Evolutionary conservation across 1,284 basidiomycete species (phyloP).

Genomic region (Blastosporella zonata): DNA sequence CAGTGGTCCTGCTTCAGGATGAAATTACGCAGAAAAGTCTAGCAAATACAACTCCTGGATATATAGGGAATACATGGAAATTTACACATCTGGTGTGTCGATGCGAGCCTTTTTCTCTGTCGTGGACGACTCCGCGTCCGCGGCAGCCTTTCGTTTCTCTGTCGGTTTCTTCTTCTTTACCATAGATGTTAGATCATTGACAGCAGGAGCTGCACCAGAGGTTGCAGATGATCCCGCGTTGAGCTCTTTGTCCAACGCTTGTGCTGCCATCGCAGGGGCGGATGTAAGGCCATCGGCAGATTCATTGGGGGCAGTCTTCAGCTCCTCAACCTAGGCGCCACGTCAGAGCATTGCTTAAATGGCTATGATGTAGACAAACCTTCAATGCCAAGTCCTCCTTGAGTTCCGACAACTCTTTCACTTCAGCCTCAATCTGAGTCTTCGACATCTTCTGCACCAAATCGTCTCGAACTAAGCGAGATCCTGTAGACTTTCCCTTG

Average conservation of each 20-base stretch:
- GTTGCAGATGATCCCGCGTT: conserved; percentile 33
- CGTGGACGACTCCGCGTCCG: conserved; percentile 43
- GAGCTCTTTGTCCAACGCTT: conserved; percentile 66
- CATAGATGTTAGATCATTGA: conserved; percentile 81
- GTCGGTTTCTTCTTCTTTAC: conserved; percentile 71
- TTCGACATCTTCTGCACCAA: conserved; percentile 59
- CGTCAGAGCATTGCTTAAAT: conserved; percentile 2
- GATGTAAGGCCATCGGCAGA: conserved; percentile 36
- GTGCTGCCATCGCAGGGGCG: conserved; percentile 64
- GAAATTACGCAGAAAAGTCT: conserved; percentile 1
- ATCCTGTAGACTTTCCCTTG: conserved; percentile 58
- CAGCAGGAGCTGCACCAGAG: conserved; percentile 26
- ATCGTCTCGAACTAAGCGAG: conserved; percentile 46
- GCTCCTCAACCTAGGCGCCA: conserved; percentile 76
- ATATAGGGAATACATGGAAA: conserved; percentile 4
- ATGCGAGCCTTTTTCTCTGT: conserved; percentile 68
- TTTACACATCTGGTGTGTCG: conserved; percentile 35
- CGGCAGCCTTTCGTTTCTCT: conserved; percentile 70
- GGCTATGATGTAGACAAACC: conserved; percentile 37
- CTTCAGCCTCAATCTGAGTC: conserved; percentile 68
- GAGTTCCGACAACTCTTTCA: conserved; percentile 74
- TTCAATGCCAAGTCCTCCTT: conserved; percentile 80
- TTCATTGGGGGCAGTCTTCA: conserved; percentile 74
- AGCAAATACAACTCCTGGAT: conserved; percentile 6
- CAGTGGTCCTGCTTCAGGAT: conserved; percentile 26